phyloP scores from a whole-genome alignment of 2,329 filamentous ascomycete genomes.

The Westerdykella aurantiaca region DNA sequence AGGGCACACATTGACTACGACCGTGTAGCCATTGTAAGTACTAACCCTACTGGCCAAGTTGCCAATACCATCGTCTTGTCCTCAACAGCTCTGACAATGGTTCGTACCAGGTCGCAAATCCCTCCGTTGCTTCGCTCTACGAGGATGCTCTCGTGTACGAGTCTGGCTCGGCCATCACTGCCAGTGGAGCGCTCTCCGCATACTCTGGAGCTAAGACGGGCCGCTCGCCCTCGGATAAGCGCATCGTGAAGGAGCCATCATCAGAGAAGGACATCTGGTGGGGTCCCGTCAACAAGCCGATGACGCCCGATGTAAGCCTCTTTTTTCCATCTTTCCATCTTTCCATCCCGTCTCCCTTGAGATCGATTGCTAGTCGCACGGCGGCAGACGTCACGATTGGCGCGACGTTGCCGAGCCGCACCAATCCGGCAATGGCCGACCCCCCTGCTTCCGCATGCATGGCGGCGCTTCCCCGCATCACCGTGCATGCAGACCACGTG shows the following conservation, averaged over 20 bases:
- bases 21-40: slow-evolving; percentile 87
- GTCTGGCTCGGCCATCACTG: slow-evolving; percentile 94
- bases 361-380: slow-evolving; percentile 15
- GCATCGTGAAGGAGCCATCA: slow-evolving; percentile 84
- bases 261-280: slow-evolving; percentile 96
- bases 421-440: slow-evolving; percentile 11
- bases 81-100: slow-evolving; percentile 9
- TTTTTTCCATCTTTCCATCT: slow-evolving; percentile 3
- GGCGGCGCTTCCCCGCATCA: slow-evolving; percentile 32
- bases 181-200: slow-evolving; percentile 86
- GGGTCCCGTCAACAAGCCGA: slow-evolving; percentile 99
- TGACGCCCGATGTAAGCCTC: slow-evolving; percentile 82
- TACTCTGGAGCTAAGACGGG: slow-evolving; percentile 99
- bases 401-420: slow-evolving; percentile 27
- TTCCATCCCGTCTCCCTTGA: slow-evolving; percentile 10
- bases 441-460: slow-evolving; percentile 27
- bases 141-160: slow-evolving; percentile 99
- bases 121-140: slow-evolving; percentile 90
- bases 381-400: slow-evolving; percentile 32
- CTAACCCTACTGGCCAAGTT: neutral
- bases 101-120: slow-evolving; percentile 65
- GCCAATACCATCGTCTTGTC: neutral
- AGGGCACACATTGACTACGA: slow-evolving; percentile 99
- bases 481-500: slow-evolving; percentile 24
- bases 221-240: slow-evolving; percentile 93